Conservation (phyloP, 1,139 yeast species). For the Saccharomyces hybrid region DNA sequence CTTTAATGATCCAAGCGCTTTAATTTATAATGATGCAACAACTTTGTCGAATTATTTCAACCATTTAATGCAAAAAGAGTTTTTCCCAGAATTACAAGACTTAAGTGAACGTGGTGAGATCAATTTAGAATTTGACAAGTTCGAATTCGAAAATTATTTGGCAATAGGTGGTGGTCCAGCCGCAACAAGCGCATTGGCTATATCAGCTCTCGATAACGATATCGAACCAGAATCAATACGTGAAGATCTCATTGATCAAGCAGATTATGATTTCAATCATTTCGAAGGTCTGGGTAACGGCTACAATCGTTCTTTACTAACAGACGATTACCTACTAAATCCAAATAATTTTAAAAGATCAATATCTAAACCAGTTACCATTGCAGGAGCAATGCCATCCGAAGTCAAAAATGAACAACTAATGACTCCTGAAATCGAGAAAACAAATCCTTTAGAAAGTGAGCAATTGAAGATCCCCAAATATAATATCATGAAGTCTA, state of each 20-base stretch:
- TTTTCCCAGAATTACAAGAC: constrained; percentile 27
- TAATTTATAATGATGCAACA: constrained; percentile 49
- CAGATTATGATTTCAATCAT: constrained; percentile 11
- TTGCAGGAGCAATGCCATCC: background rate
- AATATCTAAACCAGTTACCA: background rate
- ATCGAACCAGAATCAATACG: background rate
- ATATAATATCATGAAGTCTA: constrained; percentile 25
- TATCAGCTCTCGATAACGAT: background rate
- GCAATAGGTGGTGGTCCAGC: constrained; percentile 17
- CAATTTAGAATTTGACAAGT: constrained; percentile 24
- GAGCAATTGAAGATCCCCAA: constrained; percentile 21
- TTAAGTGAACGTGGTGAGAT: constrained; percentile 29
- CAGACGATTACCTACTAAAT: constrained; percentile 28
- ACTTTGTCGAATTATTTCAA: constrained; percentile 33
- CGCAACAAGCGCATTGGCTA: background rate
- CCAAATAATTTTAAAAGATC: constrained; percentile 11
- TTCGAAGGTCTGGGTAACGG: constrained; percentile 32
- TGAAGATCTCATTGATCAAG: background rate
- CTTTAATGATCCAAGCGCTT: constrained; percentile 49
- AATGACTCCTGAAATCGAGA: constrained; percentile 3
- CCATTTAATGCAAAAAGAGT: constrained; percentile 18
- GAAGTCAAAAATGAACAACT: constrained; percentile 3
- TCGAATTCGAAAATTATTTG: constrained; percentile 25
- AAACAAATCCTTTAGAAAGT: constrained; percentile 7
- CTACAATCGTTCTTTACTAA: constrained; percentile 23